A percentile compares a stretch with the other conserved stretches of the same genome.
Conservation (phyloP, 2,329 filamentous ascomycete genomes). For the Paecilomyces sp. region DNA sequence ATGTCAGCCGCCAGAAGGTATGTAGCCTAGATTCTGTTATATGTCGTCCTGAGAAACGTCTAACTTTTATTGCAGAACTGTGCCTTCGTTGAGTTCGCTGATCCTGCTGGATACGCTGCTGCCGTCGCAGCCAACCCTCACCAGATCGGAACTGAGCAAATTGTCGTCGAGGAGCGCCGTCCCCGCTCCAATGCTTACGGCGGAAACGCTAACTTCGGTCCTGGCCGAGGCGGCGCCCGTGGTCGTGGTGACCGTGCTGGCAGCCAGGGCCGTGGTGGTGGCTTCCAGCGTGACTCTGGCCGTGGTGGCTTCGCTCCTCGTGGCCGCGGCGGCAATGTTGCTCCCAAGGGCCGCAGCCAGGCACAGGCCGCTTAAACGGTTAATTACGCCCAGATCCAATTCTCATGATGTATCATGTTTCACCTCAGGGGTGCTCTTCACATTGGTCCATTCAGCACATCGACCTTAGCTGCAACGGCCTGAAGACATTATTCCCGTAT, state of each 20-base stretch:
- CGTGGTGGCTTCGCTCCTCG: constrained; percentile 61
- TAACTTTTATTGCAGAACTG: constrained; percentile 61
- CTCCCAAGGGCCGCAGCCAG: constrained; percentile 40
- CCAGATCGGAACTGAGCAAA: constrained; percentile 70
- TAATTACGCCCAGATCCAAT: constrained; percentile 5
- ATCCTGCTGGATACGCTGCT: constrained; percentile 70
- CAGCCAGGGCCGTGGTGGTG: constrained; percentile 59
- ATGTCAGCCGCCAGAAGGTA: constrained; percentile 69
- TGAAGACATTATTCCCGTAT: constrained; percentile 24
- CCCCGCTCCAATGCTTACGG: constrained; percentile 66
- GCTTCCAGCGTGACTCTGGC: constrained; percentile 62
- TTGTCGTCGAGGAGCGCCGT: constrained; percentile 83
- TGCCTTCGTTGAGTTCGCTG: constrained; percentile 91
- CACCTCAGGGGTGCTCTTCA: constrained; percentile 13
- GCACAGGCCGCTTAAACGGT: constrained; percentile 35
- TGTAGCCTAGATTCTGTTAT: constrained; percentile 11
- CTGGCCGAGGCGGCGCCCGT: constrained; percentile 57
- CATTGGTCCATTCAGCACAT: constrained; percentile 1
- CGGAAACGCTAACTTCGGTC: constrained; percentile 55
- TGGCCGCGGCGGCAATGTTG: constrained; percentile 55
- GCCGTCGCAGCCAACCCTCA: constrained; percentile 82
- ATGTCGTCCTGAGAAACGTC: constrained; percentile 1
- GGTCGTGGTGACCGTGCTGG: constrained; percentile 62
- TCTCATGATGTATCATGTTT: constrained; percentile 14
- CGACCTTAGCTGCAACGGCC: constrained; percentile 11